Evolutionary conservation across 441 rosid species (phyloP).

Genomic region (Pelargonium hybrid): DNA sequence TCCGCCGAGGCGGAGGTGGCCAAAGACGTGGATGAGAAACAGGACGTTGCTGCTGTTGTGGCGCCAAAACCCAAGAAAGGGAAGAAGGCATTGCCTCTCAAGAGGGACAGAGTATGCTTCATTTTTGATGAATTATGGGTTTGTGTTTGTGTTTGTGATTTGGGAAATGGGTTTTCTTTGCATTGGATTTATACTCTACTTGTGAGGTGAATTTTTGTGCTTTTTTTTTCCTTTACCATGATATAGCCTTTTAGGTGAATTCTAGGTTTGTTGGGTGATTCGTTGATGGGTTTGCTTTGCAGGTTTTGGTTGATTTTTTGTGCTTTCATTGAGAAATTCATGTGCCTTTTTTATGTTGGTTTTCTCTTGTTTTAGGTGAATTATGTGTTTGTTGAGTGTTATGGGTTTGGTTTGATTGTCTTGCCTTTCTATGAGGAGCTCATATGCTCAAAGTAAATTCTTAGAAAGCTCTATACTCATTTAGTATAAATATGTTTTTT

Average conservation of each 20-base stretch:
- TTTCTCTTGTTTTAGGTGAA: background rate
- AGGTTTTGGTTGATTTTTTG: background rate
- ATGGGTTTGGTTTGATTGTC: background rate
- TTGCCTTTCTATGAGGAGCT: background rate
- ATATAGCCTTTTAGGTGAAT: too few species aligned
- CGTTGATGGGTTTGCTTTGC: too few species aligned
- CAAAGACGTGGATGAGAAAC: slow-evolving; percentile 23
- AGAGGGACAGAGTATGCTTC: slow-evolving; percentile 72
- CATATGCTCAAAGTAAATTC: background rate
- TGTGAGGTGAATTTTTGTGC: background rate
- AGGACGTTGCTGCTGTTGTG: slow-evolving; percentile 19
- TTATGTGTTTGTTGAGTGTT: too few species aligned
- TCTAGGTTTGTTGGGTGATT: too few species aligned
- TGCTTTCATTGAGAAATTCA: background rate
- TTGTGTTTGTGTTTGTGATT: too few species aligned
- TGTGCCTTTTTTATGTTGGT: background rate
- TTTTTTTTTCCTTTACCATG: too few species aligned
- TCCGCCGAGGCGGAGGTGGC: slow-evolving; percentile 44
- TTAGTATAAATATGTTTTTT: background rate
- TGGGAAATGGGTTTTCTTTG: background rate
- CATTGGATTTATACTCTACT: background rate
- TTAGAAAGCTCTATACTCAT: background rate
- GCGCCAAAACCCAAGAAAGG: slow-evolving; percentile 70
- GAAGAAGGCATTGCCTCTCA: slow-evolving; percentile 70
- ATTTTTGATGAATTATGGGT: background rate